A percentile compares a stretch with the other conserved stretches of the same genome.
Conservation (phyloP, 2,329 filamentous ascomycete genomes). For the Cladosporium sphaerospermum region DNA sequence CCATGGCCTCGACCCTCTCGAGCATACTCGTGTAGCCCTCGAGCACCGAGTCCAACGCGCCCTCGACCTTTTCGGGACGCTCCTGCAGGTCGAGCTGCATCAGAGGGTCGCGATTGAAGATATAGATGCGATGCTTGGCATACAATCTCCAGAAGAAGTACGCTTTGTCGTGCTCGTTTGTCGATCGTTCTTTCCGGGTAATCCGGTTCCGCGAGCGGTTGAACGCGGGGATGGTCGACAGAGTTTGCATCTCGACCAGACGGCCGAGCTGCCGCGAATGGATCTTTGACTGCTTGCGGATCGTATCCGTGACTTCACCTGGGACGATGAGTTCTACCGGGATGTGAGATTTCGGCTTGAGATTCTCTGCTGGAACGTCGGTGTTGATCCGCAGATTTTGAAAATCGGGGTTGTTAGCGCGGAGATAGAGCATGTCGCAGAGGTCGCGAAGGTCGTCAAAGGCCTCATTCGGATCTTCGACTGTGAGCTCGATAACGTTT, state of each 20-base stretch:
- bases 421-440: constrained; percentile 63
- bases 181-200: constrained; percentile 39
- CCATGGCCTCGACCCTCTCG: constrained; percentile 38
- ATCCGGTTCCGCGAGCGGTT: constrained; percentile 45
- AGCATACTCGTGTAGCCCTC: constrained; percentile 67
- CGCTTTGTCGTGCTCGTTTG: constrained; percentile 53
- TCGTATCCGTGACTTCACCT: constrained; percentile 45
- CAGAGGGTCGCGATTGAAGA: constrained; percentile 66
- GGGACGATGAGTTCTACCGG: constrained; percentile 53
- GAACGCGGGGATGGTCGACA: constrained; percentile 47
- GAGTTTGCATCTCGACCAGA: constrained; percentile 68
- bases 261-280: constrained; percentile 69
- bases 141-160: constrained; percentile 68
- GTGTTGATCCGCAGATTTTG: constrained; percentile 44
- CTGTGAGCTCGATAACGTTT: constrained; percentile 74
- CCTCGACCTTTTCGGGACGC: constrained; percentile 64
- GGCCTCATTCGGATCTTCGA: constrained; percentile 87
- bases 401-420: constrained; percentile 36
- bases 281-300: constrained; percentile 63
- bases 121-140: constrained; percentile 70
- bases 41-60: constrained; percentile 62
- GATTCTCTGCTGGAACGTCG: constrained; percentile 39
- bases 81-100: constrained; percentile 63
- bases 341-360: constrained; percentile 49
- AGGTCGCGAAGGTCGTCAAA: constrained; percentile 76